Conservation (phyloP, 768 basidiomycete species). For the Leccinum aurantiacum region DNA sequence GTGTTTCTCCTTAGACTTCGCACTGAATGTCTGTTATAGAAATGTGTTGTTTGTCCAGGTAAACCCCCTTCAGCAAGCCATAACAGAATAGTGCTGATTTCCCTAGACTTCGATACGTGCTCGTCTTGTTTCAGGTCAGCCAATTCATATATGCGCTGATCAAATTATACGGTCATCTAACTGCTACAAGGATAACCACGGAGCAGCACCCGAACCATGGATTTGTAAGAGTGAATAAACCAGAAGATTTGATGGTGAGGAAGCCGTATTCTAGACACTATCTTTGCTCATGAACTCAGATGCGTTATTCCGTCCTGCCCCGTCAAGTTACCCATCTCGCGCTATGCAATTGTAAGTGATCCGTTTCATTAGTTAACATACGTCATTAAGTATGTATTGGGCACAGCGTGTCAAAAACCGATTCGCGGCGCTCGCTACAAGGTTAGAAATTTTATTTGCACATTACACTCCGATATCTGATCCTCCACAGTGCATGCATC, state of each 20-base stretch:
- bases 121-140: slow-evolving; percentile 61
- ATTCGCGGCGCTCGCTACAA: slow-evolving; percentile 74
- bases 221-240: slow-evolving; percentile 61
- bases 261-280: neutral
- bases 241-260: slow-evolving; percentile 59
- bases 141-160: neutral
- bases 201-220: slow-evolving; percentile 78
- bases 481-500: slow-evolving; percentile 69
- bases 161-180: neutral
- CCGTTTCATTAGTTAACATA: no score
- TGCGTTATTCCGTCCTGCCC: slow-evolving; percentile 26
- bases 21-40: slow-evolving; percentile 42
- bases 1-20: neutral
- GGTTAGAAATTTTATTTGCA: slow-evolving; percentile 36
- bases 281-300: slow-evolving; percentile 22
- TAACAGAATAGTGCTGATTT: slow-evolving; percentile 8
- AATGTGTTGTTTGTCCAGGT: slow-evolving; percentile 72
- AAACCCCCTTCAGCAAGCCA: neutral
- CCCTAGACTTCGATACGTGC: slow-evolving; percentile 75
- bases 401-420: slow-evolving; percentile 43
- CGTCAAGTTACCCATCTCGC: slow-evolving; percentile 47
- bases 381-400: neutral
- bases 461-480: slow-evolving; percentile 1
- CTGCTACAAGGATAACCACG: slow-evolving; percentile 49
- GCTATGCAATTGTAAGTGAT: slow-evolving; percentile 51